Evolutionary conservation across 2,329 filamentous ascomycete genomes (phyloP).

Genomic region (Eutypella sp.): DNA sequence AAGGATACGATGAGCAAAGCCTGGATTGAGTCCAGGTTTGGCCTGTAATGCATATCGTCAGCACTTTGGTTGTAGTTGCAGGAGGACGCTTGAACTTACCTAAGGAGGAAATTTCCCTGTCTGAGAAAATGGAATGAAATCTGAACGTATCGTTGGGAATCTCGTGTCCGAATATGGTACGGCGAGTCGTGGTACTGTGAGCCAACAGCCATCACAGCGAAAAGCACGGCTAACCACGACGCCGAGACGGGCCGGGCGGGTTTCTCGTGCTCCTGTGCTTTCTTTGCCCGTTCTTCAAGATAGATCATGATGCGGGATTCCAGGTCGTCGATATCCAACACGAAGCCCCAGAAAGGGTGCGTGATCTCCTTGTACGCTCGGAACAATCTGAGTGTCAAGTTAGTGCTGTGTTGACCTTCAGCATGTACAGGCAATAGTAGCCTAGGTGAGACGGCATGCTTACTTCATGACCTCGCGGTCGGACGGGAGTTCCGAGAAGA

Average conservation of each 20-base stretch:
- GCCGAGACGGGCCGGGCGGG: slow-evolving; percentile 51
- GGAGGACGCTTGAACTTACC: slow-evolving; percentile 37
- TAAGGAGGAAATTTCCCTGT: slow-evolving; percentile 57
- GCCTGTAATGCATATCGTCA: slow-evolving; percentile 30
- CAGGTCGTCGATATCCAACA: slow-evolving; percentile 61
- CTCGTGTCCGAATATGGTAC: slow-evolving; percentile 54
- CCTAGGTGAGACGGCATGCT: slow-evolving; percentile 18
- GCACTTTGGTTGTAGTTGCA: slow-evolving; percentile 5
- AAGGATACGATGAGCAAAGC: slow-evolving; percentile 59
- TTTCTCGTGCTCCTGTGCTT: slow-evolving; percentile 41
- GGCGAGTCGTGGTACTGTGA: slow-evolving; percentile 63
- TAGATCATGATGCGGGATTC: slow-evolving; percentile 62
- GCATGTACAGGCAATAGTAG: background rate
- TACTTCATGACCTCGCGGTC: slow-evolving; percentile 64
- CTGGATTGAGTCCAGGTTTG: slow-evolving; percentile 62
- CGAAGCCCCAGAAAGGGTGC: slow-evolving; percentile 64
- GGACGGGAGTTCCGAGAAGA: slow-evolving; percentile 56
- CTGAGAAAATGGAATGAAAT: slow-evolving; percentile 62
- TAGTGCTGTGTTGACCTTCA: background rate
- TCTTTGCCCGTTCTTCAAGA: slow-evolving; percentile 57
- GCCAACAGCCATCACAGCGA: slow-evolving; percentile 59
- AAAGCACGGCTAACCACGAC: slow-evolving; percentile 62
- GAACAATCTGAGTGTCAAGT: slow-evolving; percentile 46
- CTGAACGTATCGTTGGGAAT: slow-evolving; percentile 57
- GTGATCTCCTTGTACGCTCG: slow-evolving; percentile 63